Conservation (phyloP, 306 rosid species). For the Erythrophleum fordii region DNA sequence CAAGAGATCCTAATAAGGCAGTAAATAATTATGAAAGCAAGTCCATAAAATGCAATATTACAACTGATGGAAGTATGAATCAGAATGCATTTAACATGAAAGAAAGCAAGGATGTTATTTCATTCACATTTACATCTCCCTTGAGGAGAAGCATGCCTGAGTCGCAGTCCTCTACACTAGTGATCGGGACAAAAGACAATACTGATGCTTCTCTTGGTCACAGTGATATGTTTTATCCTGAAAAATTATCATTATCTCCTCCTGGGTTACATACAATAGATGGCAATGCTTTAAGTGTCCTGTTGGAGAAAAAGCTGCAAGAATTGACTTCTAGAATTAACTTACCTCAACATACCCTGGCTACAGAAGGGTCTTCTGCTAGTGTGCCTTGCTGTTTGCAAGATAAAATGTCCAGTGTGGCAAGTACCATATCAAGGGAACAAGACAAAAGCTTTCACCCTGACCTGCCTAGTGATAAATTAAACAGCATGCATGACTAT, state of each 20-base stretch:
- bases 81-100: constrained; percentile 57
- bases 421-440: constrained; percentile 42
- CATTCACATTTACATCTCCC: constrained; percentile 93
- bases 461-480: constrained; percentile 42
- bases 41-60: constrained; percentile 64
- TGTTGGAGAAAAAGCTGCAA: constrained; percentile 87
- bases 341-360: constrained; percentile 52
- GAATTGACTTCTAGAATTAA: constrained; percentile 72
- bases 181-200: constrained; percentile 36
- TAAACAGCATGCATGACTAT: constrained; percentile 23
- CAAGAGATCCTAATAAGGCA: constrained; percentile 44
- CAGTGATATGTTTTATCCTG: constrained; percentile 43
- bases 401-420: constrained; percentile 43
- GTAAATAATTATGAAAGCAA: constrained; percentile 47
- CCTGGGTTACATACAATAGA: constrained; percentile 59
- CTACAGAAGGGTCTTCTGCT: constrained; percentile 54
- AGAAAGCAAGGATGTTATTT: constrained; percentile 78
- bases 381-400: constrained; percentile 49
- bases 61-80: constrained; percentile 54
- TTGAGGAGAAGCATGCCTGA: constrained; percentile 58
- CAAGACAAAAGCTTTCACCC: constrained; percentile 35
- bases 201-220: constrained; percentile 48
- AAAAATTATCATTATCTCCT: constrained; percentile 49
- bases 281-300: constrained; percentile 70
- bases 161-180: constrained; percentile 40